A percentile compares a stretch with the other conserved stretches of the same genome.
Evolutionary conservation across 106 monocot genomes (phyloP).

Genomic region (Allium cepa): DNA sequence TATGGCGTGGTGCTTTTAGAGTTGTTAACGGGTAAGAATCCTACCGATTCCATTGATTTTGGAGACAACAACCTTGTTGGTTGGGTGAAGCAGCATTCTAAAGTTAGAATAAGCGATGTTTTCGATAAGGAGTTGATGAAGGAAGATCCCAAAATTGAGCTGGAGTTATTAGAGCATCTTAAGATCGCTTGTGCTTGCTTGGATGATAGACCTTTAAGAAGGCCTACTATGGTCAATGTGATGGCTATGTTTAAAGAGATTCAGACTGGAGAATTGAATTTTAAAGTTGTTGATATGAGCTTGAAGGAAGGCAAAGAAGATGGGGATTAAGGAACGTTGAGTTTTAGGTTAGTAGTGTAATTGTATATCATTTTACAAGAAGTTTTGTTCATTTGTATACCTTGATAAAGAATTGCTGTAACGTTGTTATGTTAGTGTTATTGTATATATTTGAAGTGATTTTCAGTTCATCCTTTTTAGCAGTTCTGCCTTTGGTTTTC

Average conservation of each 20-base stretch:
- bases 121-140: conserved; percentile 57
- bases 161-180: conserved; percentile 65
- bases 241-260: conserved; percentile 94
- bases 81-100: conserved; percentile 81
- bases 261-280: conserved; percentile 40
- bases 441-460: neutral
- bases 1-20: conserved; percentile 85
- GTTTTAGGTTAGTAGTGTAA: neutral
- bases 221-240: conserved; percentile 84
- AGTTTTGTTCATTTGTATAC: conserved; percentile 10
- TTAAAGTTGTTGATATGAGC: conserved; percentile 32
- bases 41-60: conserved; percentile 75
- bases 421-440: neutral
- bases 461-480: neutral
- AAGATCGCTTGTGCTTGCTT: conserved; percentile 84
- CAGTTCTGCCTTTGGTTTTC: neutral
- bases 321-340: conserved; percentile 16
- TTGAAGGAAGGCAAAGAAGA: conserved; percentile 70
- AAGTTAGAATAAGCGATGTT: conserved; percentile 42
- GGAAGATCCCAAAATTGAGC: conserved; percentile 40
- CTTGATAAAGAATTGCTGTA: neutral
- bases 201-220: conserved; percentile 54
- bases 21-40: conserved; percentile 62
- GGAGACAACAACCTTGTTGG: conserved; percentile 87
- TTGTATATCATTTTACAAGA: conserved; percentile 3